These are phyloP conservation scores for Candida maltosa DNA, from an alignment of 805 yeast species.

Conservation along the genomic window DNA sequence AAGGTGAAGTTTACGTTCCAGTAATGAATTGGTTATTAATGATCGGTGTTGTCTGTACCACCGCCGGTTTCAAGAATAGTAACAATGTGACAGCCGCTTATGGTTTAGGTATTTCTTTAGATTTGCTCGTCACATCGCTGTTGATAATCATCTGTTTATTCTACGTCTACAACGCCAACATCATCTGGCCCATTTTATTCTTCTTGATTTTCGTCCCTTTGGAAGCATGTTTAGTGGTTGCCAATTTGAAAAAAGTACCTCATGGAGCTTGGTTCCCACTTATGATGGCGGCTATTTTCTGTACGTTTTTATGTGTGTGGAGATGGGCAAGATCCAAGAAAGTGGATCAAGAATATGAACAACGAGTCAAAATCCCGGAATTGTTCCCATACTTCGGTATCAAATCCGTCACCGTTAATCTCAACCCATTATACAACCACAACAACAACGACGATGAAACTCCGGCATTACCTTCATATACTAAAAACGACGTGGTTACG, in stretches of 20 bases:
- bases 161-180: conserved; percentile 40
- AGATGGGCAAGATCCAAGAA: conserved; percentile 44
- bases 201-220: conserved; percentile 42
- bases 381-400: conserved; percentile 22
- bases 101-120: conserved; percentile 57
- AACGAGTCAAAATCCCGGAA: conserved; percentile 32
- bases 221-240: conserved; percentile 43
- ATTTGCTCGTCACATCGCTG: conserved; percentile 49
- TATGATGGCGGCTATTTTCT: conserved; percentile 37
- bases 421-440: conserved; percentile 2
- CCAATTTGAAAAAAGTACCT: conserved; percentile 50
- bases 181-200: conserved; percentile 32
- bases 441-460: not conserved
- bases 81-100: conserved; percentile 56
- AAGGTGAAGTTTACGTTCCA: conserved; percentile 55
- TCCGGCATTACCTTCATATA: not conserved
- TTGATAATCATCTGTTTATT: conserved; percentile 42
- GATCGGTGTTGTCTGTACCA: conserved; percentile 48
- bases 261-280: conserved; percentile 66
- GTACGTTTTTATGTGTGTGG: conserved; percentile 43
- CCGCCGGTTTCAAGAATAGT: conserved; percentile 51
- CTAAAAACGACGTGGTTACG: conserved; percentile 9
- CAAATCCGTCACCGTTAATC: conserved; percentile 5
- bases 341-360: conserved; percentile 33
- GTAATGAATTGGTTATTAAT: conserved; percentile 47